Evolutionary conservation across 768 basidiomycete species (phyloP).

Genomic region (Xerocomellus amylosporus): DNA sequence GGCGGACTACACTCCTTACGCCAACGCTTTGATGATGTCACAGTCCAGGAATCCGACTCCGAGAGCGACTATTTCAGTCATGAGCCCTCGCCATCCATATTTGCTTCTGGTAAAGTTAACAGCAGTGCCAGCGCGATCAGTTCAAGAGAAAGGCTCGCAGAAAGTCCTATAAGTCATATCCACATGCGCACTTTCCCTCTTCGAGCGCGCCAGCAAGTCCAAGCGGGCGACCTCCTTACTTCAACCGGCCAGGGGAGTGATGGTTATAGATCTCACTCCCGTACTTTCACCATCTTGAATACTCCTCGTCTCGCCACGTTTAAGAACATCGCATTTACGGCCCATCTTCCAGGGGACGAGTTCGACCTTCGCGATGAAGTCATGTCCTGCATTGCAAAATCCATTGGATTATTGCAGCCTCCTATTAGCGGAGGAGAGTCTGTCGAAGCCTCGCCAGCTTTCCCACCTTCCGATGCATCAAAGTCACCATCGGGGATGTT

Average conservation of each 20-base stretch:
- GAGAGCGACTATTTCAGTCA: conserved; percentile 58
- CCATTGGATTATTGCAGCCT: conserved; percentile 90
- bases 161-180: conserved; percentile 20
- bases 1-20: conserved; percentile 88
- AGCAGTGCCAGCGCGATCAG: conserved; percentile 8
- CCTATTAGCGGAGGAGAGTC: conserved; percentile 69
- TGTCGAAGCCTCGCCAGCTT: conserved; percentile 61
- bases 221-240: conserved; percentile 75
- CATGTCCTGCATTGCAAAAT: conserved; percentile 96
- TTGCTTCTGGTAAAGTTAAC: conserved; percentile 23
- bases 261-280: conserved; percentile 41
- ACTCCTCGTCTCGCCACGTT: conserved; percentile 44
- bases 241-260: conserved; percentile 52
- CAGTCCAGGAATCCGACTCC: conserved; percentile 42
- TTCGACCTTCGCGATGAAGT: conserved; percentile 96
- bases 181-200: conserved; percentile 25
- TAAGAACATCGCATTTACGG: conserved; percentile 24
- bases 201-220: conserved; percentile 51
- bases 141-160: conserved; percentile 25
- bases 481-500: conserved; percentile 40
- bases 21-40: conserved; percentile 77
- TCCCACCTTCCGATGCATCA: conserved; percentile 46
- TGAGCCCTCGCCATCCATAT: conserved; percentile 14
- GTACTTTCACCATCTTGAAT: conserved; percentile 50
- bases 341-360: conserved; percentile 51